Percentiles rank a stretch among this genome's conserved stretches.
These are phyloP conservation scores for Glomus cerebriforme DNA, from an alignment of 192 early-diverging fungal species.

Conservation along the genomic window DNA sequence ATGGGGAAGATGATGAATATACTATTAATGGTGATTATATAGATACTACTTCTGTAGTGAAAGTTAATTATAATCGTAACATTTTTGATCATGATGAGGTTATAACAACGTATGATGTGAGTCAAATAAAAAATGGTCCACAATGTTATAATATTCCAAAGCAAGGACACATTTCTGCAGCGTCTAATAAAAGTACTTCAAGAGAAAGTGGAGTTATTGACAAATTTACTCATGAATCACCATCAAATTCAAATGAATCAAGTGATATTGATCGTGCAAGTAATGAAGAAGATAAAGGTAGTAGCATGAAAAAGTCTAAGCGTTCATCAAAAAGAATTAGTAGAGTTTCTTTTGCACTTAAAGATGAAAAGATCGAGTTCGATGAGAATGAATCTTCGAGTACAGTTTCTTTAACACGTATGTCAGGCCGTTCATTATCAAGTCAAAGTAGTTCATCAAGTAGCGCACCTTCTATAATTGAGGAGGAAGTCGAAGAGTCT, in stretches of 20 bases:
- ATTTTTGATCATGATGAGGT: neutral
- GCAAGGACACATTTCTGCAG: neutral
- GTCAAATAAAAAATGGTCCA: neutral
- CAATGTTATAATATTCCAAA: neutral
- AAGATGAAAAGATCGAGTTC: constrained; percentile 26
- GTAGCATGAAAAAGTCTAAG: constrained; percentile 2
- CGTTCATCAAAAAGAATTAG: constrained; percentile 24
- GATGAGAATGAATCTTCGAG: constrained; percentile 19
- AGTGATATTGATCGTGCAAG: neutral
- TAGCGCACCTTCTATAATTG: neutral
- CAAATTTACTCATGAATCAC: neutral
- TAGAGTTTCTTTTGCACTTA: constrained; percentile 24
- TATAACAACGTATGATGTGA: neutral
- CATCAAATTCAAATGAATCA: neutral
- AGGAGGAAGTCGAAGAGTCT: neutral
- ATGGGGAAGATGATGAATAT: constrained; percentile 1
- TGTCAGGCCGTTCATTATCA: neutral
- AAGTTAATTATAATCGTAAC: neutral
- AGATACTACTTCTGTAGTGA: neutral
- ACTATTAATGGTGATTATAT: constrained; percentile 11
- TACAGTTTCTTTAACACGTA: constrained; percentile 10
- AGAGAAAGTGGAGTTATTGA: constrained; percentile 22
- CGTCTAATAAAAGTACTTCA: neutral
- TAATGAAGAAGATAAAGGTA: neutral
- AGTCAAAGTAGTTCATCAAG: constrained; percentile 3